These are phyloP conservation scores for Alternaria ethzedia DNA, from an alignment of 2,329 filamentous ascomycete species.

Conservation along the genomic window DNA sequence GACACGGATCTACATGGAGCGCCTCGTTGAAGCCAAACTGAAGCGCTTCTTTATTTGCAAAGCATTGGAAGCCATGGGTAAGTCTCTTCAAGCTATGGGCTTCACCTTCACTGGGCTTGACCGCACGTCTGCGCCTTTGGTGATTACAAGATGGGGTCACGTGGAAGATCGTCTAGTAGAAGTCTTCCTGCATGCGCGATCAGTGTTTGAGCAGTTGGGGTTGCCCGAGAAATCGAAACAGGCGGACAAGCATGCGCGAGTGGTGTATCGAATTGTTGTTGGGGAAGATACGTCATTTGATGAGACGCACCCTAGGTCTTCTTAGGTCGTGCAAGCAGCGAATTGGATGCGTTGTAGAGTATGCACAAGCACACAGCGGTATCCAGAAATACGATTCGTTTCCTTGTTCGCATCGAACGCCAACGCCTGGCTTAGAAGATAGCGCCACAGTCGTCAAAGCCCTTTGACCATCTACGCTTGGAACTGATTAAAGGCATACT, in stretches of 20 bases:
- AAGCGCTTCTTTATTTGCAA: too few relatives aligned
- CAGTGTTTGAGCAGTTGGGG: slow-evolving; percentile 29
- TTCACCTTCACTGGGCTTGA: slow-evolving; percentile 23
- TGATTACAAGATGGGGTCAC: slow-evolving; percentile 39
- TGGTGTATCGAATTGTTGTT: slow-evolving; percentile 41
- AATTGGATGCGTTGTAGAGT: too few relatives aligned
- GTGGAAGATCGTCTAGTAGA: slow-evolving; percentile 30
- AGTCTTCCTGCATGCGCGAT: slow-evolving; percentile 35
- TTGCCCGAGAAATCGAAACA: slow-evolving; percentile 15
- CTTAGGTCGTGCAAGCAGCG: fast-evolving
- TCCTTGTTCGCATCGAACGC: too few relatives aligned
- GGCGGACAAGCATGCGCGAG: slow-evolving; percentile 40
- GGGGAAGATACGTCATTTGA: slow-evolving; percentile 36
- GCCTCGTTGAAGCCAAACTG: too few relatives aligned
- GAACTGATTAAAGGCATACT: too few relatives aligned
- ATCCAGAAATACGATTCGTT: too few relatives aligned
- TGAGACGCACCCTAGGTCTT: not conserved
- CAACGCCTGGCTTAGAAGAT: too few relatives aligned
- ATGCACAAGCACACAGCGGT: too few relatives aligned
- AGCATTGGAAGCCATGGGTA: slow-evolving; percentile 7
- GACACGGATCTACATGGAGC: slow-evolving; percentile 19
- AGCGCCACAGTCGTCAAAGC: too few relatives aligned
- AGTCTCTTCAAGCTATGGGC: slow-evolving; percentile 13
- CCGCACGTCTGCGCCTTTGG: slow-evolving; percentile 10
- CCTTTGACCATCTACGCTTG: too few relatives aligned